phyloP scores from a whole-genome alignment of 768 basidiomycete genomes.

The Amanita muscaria region DNA sequence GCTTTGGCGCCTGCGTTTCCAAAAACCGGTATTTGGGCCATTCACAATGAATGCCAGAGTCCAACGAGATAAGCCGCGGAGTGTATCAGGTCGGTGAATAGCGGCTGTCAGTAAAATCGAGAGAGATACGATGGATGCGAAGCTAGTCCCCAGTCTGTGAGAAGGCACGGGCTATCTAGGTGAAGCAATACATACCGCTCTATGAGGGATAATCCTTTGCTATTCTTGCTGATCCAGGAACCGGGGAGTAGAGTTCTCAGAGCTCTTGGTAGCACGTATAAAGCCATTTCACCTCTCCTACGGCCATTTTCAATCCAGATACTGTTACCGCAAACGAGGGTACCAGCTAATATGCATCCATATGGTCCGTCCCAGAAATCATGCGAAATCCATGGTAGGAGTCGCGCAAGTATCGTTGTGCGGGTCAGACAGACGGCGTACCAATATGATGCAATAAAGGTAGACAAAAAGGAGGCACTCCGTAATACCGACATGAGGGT shows the following conservation, averaged over 20 bases:
- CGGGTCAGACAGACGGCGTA: constrained; percentile 61
- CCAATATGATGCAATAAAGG: constrained; percentile 68
- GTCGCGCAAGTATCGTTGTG: constrained; percentile 51
- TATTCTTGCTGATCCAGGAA: constrained; percentile 46
- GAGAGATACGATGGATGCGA: constrained; percentile 54
- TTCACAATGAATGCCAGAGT: constrained; percentile 56
- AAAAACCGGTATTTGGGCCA: constrained; percentile 47
- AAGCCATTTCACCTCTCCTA: constrained; percentile 68
- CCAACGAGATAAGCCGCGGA: constrained; percentile 72
- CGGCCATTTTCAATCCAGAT: constrained; percentile 72
- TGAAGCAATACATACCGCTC: no score
- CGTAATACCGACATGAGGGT: constrained; percentile 45
- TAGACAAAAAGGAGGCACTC: constrained; percentile 64
- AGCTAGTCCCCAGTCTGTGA: constrained; percentile 33
- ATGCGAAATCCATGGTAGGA: constrained; percentile 62
- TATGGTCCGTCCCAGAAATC: constrained; percentile 74
- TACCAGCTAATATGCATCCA: constrained; percentile 59
- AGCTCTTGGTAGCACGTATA: constrained; percentile 71
- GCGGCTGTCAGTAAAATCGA: constrained; percentile 58
- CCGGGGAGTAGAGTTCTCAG: constrained; percentile 55
- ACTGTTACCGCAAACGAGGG: constrained; percentile 62
- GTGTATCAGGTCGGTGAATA: constrained; percentile 48
- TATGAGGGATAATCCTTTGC: constrained; percentile 30
- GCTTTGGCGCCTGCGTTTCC: constrained; percentile 34
- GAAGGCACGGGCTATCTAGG: no score